Conservation (phyloP, 441 rosid genomes). For the Adansonia rubrostipa region DNA sequence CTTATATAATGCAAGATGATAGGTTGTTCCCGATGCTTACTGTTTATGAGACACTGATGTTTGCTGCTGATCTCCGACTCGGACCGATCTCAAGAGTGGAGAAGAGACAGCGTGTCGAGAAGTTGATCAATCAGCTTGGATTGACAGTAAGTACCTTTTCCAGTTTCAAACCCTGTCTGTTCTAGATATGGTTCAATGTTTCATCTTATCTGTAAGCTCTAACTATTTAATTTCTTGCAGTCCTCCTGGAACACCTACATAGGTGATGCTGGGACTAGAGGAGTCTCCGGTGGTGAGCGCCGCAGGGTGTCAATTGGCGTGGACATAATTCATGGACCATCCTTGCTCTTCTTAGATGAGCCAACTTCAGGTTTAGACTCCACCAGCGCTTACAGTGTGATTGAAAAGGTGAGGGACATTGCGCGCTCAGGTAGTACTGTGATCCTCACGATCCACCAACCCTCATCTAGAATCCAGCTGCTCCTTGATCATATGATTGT, state of each 20-base stretch:
- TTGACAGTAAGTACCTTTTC: slow-evolving; percentile 44
- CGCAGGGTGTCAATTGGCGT: slow-evolving; percentile 69
- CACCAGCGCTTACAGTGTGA: slow-evolving; percentile 62
- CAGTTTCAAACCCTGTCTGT: neutral
- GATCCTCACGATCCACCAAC: slow-evolving; percentile 71
- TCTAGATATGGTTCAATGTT: neutral
- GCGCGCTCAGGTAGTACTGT: slow-evolving; percentile 69
- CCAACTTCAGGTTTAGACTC: slow-evolving; percentile 83
- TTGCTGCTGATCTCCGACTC: slow-evolving; percentile 68
- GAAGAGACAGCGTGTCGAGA: slow-evolving; percentile 60
- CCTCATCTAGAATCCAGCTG: slow-evolving; percentile 61
- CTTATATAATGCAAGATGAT: slow-evolving; percentile 74
- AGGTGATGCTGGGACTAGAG: slow-evolving; percentile 70
- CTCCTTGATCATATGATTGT: slow-evolving; percentile 65
- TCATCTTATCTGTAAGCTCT: neutral
- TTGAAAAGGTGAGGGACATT: slow-evolving; percentile 67
- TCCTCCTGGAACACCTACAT: slow-evolving; percentile 57
- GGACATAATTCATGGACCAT: slow-evolving; percentile 71
- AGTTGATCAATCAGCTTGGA: slow-evolving; percentile 65
- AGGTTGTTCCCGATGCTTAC: slow-evolving; percentile 70
- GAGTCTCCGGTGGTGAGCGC: slow-evolving; percentile 74
- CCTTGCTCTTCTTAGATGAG: slow-evolving; percentile 67
- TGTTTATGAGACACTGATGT: slow-evolving; percentile 65
- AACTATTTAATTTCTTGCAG: slow-evolving; percentile 30
- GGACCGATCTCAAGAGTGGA: slow-evolving; percentile 45